A percentile compares a stretch with the other conserved stretches of the same genome.
phyloP scores from a whole-genome alignment of 108 stramenopile species.

The Seminavis robusta region DNA sequence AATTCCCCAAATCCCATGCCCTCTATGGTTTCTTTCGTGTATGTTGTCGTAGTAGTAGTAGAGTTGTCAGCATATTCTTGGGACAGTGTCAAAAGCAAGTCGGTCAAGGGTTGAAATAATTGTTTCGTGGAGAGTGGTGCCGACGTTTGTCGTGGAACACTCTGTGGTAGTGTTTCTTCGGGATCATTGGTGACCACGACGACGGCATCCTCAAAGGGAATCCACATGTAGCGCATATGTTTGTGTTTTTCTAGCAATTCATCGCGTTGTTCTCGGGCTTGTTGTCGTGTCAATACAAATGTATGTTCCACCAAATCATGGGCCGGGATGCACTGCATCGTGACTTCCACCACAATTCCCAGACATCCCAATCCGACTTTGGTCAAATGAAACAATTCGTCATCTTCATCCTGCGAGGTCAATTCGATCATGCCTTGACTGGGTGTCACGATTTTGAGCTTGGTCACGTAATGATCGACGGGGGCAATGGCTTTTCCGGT shows the following conservation, averaged over 20 bases:
- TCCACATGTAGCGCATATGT: constrained; percentile 99
- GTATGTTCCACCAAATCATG: constrained; percentile 91
- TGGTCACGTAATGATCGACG: constrained; percentile 91
- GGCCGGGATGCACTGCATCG: constrained; percentile 85
- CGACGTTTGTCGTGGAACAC: constrained; percentile 16
- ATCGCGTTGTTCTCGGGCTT: constrained; percentile 65
- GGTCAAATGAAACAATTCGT: constrained; percentile 75
- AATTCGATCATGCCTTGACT: constrained; percentile 69
- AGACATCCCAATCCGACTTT: constrained; percentile 92
- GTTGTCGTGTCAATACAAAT: constrained; percentile 73
- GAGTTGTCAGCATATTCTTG: too few species aligned
- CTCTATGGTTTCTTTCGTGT: constrained; percentile 49
- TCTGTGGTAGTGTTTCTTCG: constrained; percentile 33
- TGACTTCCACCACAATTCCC: constrained; percentile 94
- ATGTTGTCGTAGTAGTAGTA: too few species aligned
- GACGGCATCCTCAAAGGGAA: constrained; percentile 93
- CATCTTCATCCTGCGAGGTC: constrained; percentile 56
- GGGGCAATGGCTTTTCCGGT: constrained; percentile 92
- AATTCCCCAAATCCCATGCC: constrained; percentile 90
- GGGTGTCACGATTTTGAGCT: constrained; percentile 90
- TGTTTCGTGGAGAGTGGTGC: constrained; percentile 19
- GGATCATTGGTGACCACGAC: constrained; percentile 95
- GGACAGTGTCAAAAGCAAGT: constrained; percentile 46
- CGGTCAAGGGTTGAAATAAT: constrained; percentile 54
- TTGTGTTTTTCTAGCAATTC: constrained; percentile 70